Conservation (phyloP, 352 stramenopile genomes). For the Phytophthora kernoviae region DNA sequence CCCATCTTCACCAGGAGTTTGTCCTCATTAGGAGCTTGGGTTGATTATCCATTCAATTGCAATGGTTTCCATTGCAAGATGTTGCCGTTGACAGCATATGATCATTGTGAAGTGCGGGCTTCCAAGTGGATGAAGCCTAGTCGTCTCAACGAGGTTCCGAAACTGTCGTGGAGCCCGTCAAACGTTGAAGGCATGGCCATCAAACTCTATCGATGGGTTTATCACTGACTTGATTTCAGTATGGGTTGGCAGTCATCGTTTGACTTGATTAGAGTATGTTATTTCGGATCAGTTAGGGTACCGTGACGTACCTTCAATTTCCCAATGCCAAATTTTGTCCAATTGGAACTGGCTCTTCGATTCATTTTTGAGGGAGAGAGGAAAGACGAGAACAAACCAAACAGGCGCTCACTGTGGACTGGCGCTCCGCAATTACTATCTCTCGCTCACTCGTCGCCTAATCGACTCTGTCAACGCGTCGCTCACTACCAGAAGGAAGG, state of each 20-base stretch:
- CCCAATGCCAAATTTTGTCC: background rate
- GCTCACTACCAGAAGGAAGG: background rate
- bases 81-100: no score
- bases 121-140: no score
- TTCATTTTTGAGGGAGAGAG: background rate
- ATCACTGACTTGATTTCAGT: background rate
- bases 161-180: no score
- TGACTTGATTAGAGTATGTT: background rate
- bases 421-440: background rate
- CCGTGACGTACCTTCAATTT: background rate
- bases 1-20: background rate
- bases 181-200: no score
- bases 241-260: background rate
- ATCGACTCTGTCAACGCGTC: background rate
- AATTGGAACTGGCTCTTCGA: slow-evolving; percentile 1
- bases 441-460: background rate
- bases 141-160: no score
- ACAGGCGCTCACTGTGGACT: background rate
- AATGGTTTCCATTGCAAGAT: no score
- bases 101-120: no score
- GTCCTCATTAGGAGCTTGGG: background rate
- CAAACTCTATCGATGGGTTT: no score
- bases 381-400: background rate
- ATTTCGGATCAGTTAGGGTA: background rate
- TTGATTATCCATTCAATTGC: background rate